Evolutionary conservation across 2,329 filamentous ascomycete genomes (phyloP).

Genomic region (Sporothrix pallida): DNA sequence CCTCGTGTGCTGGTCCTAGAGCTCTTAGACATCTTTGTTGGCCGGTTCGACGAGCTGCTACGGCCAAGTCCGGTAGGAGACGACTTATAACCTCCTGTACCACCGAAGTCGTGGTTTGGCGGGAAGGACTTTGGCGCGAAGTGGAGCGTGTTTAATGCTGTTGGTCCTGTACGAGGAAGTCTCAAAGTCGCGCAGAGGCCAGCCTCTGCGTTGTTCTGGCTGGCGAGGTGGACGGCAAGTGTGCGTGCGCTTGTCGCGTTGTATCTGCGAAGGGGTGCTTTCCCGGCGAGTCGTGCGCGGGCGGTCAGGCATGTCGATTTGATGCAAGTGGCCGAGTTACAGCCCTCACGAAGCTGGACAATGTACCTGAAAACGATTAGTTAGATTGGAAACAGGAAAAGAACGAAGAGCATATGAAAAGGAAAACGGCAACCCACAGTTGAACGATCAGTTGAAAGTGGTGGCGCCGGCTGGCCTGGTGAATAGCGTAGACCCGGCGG

Average conservation of each 20-base stretch:
- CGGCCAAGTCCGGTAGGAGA: constrained; percentile 27
- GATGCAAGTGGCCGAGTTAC: constrained; percentile 69
- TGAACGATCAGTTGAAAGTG: constrained; percentile 71
- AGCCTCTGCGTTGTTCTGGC: constrained; percentile 75
- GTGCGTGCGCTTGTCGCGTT: constrained; percentile 82
- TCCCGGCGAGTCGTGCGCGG: constrained; percentile 69
- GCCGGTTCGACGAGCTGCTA: constrained; percentile 18
- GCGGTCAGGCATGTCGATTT: constrained; percentile 83
- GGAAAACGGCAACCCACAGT: constrained; percentile 55
- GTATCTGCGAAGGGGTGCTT: constrained; percentile 75
- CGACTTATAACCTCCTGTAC: constrained; percentile 33
- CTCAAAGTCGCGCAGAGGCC: constrained; percentile 66
- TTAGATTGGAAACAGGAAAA: constrained; percentile 34
- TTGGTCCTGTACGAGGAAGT: constrained; percentile 51
- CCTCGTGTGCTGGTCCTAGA: neutral
- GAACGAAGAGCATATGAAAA: constrained; percentile 20
- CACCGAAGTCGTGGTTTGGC: constrained; percentile 35
- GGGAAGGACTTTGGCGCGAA: constrained; percentile 49
- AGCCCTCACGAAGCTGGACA: constrained; percentile 81
- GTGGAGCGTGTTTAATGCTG: constrained; percentile 55
- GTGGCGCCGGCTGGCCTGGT: constrained; percentile 65
- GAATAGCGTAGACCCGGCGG: constrained; percentile 64
- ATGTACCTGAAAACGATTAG: constrained; percentile 65
- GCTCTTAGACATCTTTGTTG: neutral
- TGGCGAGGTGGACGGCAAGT: constrained; percentile 79